Conservation (phyloP, 495 filamentous ascomycete species). For the Trichoderma orchidacearum region DNA sequence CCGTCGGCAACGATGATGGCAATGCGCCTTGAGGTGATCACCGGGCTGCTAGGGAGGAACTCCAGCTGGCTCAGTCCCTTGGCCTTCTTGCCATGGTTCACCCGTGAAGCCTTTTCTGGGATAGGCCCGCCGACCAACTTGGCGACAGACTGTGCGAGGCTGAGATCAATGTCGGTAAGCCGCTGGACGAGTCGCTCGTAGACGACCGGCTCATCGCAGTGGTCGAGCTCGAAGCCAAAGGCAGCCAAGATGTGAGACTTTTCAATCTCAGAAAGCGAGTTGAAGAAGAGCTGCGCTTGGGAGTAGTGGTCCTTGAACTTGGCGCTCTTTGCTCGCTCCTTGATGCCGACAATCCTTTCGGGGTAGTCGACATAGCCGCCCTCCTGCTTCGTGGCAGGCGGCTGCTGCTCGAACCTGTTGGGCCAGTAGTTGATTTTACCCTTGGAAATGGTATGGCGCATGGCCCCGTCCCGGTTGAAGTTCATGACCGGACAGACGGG, state of each 20-base stretch:
- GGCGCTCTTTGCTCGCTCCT: conserved; percentile 50
- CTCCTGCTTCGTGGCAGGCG: conserved; percentile 43
- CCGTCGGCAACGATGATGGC: conserved; percentile 75
- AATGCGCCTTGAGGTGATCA: conserved; percentile 57
- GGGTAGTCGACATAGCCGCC: conserved; percentile 60
- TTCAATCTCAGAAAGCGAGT: conserved; percentile 59
- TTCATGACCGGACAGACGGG: conserved; percentile 67
- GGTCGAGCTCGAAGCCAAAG: conserved; percentile 72
- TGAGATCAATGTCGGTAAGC: conserved; percentile 57
- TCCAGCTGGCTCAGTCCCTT: conserved; percentile 56
- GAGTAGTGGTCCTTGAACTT: conserved; percentile 77
- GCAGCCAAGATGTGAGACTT: conserved; percentile 57
- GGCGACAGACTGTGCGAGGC: conserved; percentile 56
- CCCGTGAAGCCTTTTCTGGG: conserved; percentile 32
- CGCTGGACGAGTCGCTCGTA: conserved; percentile 61
- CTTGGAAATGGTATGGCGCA: conserved; percentile 38
- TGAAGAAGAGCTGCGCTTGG: conserved; percentile 66
- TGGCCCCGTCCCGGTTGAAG: conserved; percentile 61
- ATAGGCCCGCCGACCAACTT: conserved; percentile 52
- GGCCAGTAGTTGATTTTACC: conserved; percentile 85
- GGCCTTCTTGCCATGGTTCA: conserved; percentile 56
- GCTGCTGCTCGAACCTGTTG: conserved; percentile 54
- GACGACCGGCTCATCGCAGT: conserved; percentile 76
- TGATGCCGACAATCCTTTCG: conserved; percentile 51
- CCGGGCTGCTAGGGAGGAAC: conserved; percentile 44